These are phyloP conservation scores for Populus tomentosa DNA, from an alignment of 441 rosid species.

Conservation along the genomic window DNA sequence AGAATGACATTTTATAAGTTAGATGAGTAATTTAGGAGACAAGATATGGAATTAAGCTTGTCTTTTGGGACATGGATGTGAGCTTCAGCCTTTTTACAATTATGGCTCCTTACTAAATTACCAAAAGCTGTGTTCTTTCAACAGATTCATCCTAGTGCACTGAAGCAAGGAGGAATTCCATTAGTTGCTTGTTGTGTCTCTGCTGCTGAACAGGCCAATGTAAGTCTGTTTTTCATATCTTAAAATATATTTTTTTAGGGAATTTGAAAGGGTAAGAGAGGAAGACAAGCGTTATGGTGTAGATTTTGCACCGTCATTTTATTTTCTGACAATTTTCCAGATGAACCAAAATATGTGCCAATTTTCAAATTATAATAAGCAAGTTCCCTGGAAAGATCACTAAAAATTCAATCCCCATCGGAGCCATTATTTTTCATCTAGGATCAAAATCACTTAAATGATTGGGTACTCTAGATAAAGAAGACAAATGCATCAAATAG, in stretches of 20 bases:
- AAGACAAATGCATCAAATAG: too few species aligned
- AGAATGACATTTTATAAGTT: not conserved
- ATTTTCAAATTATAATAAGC: not conserved
- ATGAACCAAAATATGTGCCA: not conserved
- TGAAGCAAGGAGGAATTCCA: slow-evolving; percentile 80
- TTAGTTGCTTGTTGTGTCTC: slow-evolving; percentile 84
- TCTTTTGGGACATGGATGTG: not conserved
- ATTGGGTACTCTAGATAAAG: too few species aligned
- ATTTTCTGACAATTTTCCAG: not conserved
- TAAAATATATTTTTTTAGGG: not conserved
- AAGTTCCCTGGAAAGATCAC: not conserved
- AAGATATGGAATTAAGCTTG: not conserved
- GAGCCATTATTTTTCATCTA: not conserved
- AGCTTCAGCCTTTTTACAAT: not conserved
- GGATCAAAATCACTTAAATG: not conserved
- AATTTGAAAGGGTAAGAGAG: not conserved
- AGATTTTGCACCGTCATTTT: too few species aligned
- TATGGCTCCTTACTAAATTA: not conserved
- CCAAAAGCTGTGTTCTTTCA: slow-evolving; percentile 12
- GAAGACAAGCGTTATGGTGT: not conserved
- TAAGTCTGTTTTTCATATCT: slow-evolving; percentile 32
- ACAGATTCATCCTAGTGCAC: slow-evolving; percentile 92
- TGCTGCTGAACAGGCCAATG: slow-evolving; percentile 83
- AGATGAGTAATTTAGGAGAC: not conserved
- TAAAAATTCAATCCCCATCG: not conserved